phyloP scores from a whole-genome alignment of 2,329 filamentous ascomycete genomes.

The Huntiella decipiens region DNA sequence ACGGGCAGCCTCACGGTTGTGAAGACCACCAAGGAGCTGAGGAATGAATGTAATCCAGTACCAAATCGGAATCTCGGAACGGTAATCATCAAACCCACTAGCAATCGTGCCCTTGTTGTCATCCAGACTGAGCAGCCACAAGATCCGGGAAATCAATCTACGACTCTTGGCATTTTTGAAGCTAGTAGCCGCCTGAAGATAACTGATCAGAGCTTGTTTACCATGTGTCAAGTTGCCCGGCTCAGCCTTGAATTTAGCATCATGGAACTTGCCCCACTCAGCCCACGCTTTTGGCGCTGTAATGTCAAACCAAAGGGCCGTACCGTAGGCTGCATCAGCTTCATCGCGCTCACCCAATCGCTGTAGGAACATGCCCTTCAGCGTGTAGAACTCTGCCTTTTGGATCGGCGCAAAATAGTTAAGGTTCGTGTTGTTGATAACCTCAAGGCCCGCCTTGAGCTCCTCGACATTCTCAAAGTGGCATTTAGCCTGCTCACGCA shows the following conservation, averaged over 20 bases:
- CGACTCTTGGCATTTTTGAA: constrained; percentile 96
- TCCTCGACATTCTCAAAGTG: constrained; percentile 94
- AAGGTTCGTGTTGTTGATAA: constrained; percentile 98
- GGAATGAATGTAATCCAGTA: constrained; percentile 99
- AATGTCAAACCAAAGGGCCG: constrained; percentile 88
- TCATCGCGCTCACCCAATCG: constrained; percentile 82
- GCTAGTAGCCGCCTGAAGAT: constrained; percentile 83
- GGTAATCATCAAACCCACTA: constrained; percentile 82
- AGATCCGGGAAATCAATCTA: constrained; percentile 77
- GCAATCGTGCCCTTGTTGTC: constrained; percentile 70
- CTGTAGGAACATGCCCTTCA: constrained; percentile 98
- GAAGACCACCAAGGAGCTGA: constrained; percentile 78
- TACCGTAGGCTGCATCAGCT: constrained; percentile 84
- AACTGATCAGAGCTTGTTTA: constrained; percentile 84
- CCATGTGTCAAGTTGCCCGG: constrained; percentile 65
- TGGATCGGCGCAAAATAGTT: constrained; percentile 94
- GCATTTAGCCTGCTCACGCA: constrained; percentile 96
- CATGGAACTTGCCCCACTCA: constrained; percentile 97
- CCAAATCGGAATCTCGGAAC: constrained; percentile 94
- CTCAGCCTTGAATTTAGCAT: constrained; percentile 86
- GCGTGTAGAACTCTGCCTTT: constrained; percentile 96
- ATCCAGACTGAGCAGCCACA: constrained; percentile 91
- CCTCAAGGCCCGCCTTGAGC: constrained; percentile 78
- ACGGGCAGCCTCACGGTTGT: constrained; percentile 75
- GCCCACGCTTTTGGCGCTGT: constrained; percentile 94